phyloP scores from a whole-genome alignment of 1,139 yeast genomes.

The Nakaseomyces nivariensis region DNA sequence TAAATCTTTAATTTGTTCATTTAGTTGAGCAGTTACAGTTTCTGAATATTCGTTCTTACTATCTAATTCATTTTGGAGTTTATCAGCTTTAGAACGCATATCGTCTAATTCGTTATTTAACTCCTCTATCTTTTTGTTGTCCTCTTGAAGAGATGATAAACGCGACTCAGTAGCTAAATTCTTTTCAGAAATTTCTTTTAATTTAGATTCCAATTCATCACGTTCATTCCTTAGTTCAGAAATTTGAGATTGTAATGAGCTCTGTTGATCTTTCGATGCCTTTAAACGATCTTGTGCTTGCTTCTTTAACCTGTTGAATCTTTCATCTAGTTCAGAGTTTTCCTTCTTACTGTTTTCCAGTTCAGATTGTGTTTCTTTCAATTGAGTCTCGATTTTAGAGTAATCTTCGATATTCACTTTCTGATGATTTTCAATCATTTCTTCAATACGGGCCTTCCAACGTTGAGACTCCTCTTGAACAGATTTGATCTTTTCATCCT shows the following conservation, averaged over 20 bases:
- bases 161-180: conserved; percentile 2
- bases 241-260: conserved; percentile 13
- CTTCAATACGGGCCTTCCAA: conserved; percentile 46
- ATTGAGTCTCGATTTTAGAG: conserved; percentile 30
- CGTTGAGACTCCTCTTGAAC: conserved; percentile 37
- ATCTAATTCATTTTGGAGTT: neutral
- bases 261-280: conserved; percentile 27
- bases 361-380: conserved; percentile 19
- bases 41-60: neutral
- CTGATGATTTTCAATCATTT: conserved; percentile 39
- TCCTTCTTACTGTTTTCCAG: conserved; percentile 21
- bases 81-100: neutral
- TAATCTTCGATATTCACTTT: conserved; percentile 42
- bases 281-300: conserved; percentile 34
- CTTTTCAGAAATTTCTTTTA: conserved; percentile 16
- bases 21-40: conserved; percentile 2
- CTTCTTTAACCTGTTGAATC: conserved; percentile 28
- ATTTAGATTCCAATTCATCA: conserved; percentile 12
- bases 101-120: conserved; percentile 12
- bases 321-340: conserved; percentile 27
- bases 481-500: conserved; percentile 34
- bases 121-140: conserved; percentile 5
- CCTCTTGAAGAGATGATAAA: conserved; percentile 3
- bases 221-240: conserved; percentile 13
- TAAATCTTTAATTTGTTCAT: conserved; percentile 4